Percentiles rank a stretch among this genome's conserved stretches.
Evolutionary conservation across 2,329 filamentous ascomycete species (phyloP).

Genomic region (Graphilbum sp.): DNA sequence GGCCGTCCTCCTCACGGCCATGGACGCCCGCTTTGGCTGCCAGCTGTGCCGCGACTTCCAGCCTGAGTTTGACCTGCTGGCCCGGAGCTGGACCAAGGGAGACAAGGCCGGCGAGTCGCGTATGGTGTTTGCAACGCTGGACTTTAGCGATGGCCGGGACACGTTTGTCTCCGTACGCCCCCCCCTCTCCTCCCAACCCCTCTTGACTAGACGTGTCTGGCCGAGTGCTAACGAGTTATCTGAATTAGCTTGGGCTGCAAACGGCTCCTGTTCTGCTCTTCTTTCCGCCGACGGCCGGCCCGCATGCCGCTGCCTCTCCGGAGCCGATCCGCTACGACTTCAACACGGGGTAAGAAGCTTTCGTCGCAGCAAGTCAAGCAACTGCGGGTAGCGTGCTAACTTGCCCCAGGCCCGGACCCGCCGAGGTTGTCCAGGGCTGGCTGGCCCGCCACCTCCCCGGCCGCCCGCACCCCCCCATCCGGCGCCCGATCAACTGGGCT

Average conservation of each 20-base stretch:
- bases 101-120: constrained; percentile 59
- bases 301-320: constrained; percentile 52
- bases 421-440: constrained; percentile 68
- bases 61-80: constrained; percentile 80
- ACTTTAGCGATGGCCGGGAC: constrained; percentile 71
- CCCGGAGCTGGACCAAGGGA: constrained; percentile 73
- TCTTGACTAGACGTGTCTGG: too few species aligned
- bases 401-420: constrained; percentile 58
- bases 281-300: constrained; percentile 72
- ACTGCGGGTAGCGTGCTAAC: too few species aligned
- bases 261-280: constrained; percentile 81
- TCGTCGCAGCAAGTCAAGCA: background rate
- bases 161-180: constrained; percentile 67
- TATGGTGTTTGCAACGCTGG: constrained; percentile 67
- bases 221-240: too few species aligned
- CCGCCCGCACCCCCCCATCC: constrained; percentile 59
- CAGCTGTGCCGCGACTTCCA: constrained; percentile 80
- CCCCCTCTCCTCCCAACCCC: background rate
- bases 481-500: constrained; percentile 76
- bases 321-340: constrained; percentile 77
- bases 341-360: constrained; percentile 49
- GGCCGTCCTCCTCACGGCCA: constrained; percentile 70
- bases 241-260: constrained; percentile 80
- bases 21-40: constrained; percentile 72
- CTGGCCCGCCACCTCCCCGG: constrained; percentile 62